Percentiles rank a stretch among this genome's conserved stretches.
phyloP scores from a whole-genome alignment of 2,329 filamentous ascomycete species.

The Myrmaecium sp. region DNA sequence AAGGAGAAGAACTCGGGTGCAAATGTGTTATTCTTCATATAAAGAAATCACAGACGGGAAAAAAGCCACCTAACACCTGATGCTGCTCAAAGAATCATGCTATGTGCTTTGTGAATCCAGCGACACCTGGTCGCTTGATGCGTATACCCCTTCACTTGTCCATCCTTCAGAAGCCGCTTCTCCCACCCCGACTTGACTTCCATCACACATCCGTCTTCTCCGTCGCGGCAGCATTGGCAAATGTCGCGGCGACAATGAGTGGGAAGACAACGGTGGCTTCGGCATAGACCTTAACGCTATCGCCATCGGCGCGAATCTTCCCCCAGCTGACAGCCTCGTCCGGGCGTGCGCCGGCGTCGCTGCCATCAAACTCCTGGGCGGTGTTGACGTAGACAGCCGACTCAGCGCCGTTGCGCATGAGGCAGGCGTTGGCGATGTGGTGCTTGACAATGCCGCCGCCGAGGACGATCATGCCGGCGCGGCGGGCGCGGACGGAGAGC shows the following conservation, averaged over 20 bases:
- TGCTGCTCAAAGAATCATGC: no score
- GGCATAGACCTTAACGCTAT: constrained; percentile 69
- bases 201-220: no score
- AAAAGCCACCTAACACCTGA: no score
- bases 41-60: no score
- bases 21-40: no score
- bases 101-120: no score
- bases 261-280: constrained; percentile 53
- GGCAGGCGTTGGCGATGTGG: constrained; percentile 90
- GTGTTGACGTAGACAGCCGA: constrained; percentile 97
- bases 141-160: no score
- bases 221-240: no score
- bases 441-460: constrained; percentile 95
- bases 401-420: constrained; percentile 96
- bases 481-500: constrained; percentile 69
- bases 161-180: no score
- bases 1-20: no score
- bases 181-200: no score
- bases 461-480: constrained; percentile 86
- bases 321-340: constrained; percentile 98
- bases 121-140: no score
- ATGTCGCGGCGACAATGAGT: constrained; percentile 49
- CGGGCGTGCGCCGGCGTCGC: constrained; percentile 82
- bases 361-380: constrained; percentile 91
- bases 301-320: constrained; percentile 81